Base-by-base conservation (phyloP, 305 asterid species). In the Solanum hybrid region DNA sequence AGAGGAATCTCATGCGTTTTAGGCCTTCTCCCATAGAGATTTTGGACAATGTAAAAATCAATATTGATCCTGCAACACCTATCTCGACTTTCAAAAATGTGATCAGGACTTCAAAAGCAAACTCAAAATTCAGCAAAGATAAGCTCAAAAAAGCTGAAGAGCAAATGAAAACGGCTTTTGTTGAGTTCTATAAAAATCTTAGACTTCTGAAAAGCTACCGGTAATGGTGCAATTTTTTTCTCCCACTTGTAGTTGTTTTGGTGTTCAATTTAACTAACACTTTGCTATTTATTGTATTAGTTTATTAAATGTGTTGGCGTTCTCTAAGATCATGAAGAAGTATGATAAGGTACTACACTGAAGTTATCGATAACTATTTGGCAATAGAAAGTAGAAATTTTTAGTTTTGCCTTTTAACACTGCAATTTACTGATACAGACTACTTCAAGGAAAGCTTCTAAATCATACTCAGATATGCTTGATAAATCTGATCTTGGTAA, bases 281-380 rank as follows among this genome's bases (percentile, higher is more conserved):
- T 46, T 34, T 6, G 28, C 86, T 83, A 26, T 0, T 73, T 46
- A 28, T 51, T 92, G 92, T 81, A 81, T 8, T 42, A 96, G 99
- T 92, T 97, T 96, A 95, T 90, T 97, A 96, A 97, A 97, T 84
- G 91, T 86, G 91, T 94, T 97, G 92, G 99, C 99, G 26, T 93
- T 95, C 92, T 95, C 98, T 84, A 97, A 96, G 96, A 97, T 96
- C 90, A 89, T 96, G 98, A 96, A 96, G 97, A 97, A 97, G 93
- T 96, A 95, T 87, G 98, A 97, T 89, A 97, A 97, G 99, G 98
- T 97, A 91, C 64, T 82, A 46, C 29, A 42, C 73, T 42, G 87
- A 83, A 83, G 11, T 82, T 9, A 28, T 42, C 5, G 5, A 73
- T 73, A 73, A 40, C 37, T 82, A 51, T 51, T 84, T 84, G 11